A percentile compares a stretch with the other conserved stretches of the same genome.
Evolutionary conservation across 768 basidiomycete species (phyloP).

Genomic region (Phaffia tasmanica): DNA sequence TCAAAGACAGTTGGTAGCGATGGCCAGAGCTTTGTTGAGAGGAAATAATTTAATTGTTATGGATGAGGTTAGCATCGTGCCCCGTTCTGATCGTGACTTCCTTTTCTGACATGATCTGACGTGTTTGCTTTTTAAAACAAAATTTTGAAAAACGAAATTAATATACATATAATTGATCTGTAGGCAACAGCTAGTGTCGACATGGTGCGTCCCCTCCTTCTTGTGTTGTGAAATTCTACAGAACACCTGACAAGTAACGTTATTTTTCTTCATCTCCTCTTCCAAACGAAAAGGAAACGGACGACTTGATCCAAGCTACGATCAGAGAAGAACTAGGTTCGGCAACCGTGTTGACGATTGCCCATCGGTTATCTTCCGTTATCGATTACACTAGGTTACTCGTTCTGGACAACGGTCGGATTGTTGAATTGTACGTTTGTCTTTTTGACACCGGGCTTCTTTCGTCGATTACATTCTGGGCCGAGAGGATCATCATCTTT

Average conservation of each 20-base stretch:
- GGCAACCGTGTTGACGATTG: conserved; percentile 1
- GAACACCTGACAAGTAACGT: too few relatives aligned
- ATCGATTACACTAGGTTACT: conserved; percentile 1
- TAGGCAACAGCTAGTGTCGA: too few relatives aligned
- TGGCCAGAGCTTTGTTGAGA: conserved; percentile 27
- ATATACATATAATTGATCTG: too few relatives aligned
- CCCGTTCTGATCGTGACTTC: conserved; percentile 30
- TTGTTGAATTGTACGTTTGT: neutral
- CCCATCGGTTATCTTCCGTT: neutral
- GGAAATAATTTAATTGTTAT: conserved; percentile 23
- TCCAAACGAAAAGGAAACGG: conserved; percentile 10
- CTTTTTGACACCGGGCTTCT: too few relatives aligned
- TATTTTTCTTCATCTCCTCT: neutral
- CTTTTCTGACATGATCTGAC: too few relatives aligned
- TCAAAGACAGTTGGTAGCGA: conserved; percentile 11
- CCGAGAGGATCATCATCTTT: too few relatives aligned
- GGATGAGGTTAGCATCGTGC: conserved; percentile 4
- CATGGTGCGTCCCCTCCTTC: neutral
- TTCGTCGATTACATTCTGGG: too few relatives aligned
- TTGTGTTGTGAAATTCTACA: too few relatives aligned
- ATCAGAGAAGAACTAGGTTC: conserved; percentile 51
- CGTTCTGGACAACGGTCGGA: neutral
- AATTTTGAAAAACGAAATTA: too few relatives aligned
- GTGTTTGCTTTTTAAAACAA: conserved; percentile 45
- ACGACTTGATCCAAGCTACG: conserved; percentile 51